Base-by-base conservation (phyloP, 1,284 basidiomycete species). In the Ganoderma sp. region DNA sequence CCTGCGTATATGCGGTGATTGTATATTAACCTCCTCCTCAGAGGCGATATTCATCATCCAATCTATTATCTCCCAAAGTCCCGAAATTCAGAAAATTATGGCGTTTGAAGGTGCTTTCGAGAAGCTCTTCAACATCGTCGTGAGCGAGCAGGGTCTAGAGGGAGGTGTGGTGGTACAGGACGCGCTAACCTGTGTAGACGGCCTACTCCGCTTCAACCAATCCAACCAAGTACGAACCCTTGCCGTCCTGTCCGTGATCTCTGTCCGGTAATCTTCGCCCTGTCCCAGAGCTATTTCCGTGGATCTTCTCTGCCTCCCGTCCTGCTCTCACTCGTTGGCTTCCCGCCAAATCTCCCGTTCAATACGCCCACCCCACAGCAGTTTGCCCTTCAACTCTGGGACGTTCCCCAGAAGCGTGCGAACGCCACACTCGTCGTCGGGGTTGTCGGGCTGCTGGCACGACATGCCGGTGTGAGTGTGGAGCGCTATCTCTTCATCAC, bases 41-140 rank as follows among this genome's bases (percentile, higher is more conserved):
- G 93, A 95, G 85, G 90, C 89, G 7, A 88, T 99, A 43, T 85
- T 91, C 15, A 88, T 97, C 78, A 85, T 97, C 42, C 94, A 97
- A 66, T 85, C 90, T 5, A 84, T 99, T 50, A 89, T 94, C 54
- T 88, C 89, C 1, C 92, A 95, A 73, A 99, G 94, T 75, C 89
- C 95, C 42, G 96, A 99, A 78, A 94, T 99, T 61, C 97, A 99
- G 78, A 99, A 99, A 81, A 91, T 99, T 28, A 89, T 99, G 54
- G 96, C 97, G 0, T 99, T 99, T 77, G 96, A 97, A 74, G 97
- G 98, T 39, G 94, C 94, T 0, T 99, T 99, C 77, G 97, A 99
- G 82, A 95, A 93, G 77, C 86, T 99, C 41, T 96, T 99, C 81
- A 91, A 92, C 69, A 96, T 96, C 61, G 88, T 99, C 70, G 86